Evolutionary conservation across 1,284 basidiomycete species (phyloP).

Genomic region (Ganoderma boninense): DNA sequence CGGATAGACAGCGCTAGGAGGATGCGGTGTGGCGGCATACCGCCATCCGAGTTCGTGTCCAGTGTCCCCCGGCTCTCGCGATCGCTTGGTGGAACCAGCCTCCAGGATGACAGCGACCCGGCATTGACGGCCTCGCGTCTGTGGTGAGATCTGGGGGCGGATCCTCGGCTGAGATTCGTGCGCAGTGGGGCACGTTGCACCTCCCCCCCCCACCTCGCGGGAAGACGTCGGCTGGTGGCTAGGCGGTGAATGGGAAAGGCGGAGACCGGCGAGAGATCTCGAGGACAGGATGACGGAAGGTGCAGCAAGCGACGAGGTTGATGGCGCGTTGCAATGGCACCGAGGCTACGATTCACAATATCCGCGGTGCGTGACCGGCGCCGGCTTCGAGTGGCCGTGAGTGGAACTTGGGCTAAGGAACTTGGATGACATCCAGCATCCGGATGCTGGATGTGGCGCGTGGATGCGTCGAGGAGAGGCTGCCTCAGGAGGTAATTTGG

Average conservation of each 20-base stretch:
- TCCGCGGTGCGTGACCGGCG: not conserved
- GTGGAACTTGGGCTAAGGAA: not conserved
- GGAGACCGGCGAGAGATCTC: not conserved
- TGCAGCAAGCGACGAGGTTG: slow-evolving; percentile 14
- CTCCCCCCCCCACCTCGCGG: not conserved
- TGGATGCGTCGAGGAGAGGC: slow-evolving; percentile 19
- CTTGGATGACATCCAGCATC: not conserved
- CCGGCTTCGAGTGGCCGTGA: not conserved
- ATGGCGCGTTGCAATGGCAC: slow-evolving; percentile 17
- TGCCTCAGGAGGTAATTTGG: slow-evolving; percentile 1
- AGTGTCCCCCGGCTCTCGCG: not conserved
- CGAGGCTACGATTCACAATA: slow-evolving; percentile 1
- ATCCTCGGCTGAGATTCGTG: not conserved
- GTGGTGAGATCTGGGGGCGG: not conserved
- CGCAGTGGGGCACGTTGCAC: not conserved
- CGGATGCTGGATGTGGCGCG: slow-evolving; percentile 21
- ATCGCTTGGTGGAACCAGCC: not conserved
- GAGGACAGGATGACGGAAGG: not conserved
- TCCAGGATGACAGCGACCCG: not conserved
- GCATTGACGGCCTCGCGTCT: not conserved
- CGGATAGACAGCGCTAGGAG: not conserved
- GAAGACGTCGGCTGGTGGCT: not conserved
- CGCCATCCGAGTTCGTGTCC: not conserved
- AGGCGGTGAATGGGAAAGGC: slow-evolving; percentile 8
- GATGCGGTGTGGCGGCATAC: not conserved